Conservation (phyloP, 2,329 filamentous ascomycete species). For the Fusarium humuli region DNA sequence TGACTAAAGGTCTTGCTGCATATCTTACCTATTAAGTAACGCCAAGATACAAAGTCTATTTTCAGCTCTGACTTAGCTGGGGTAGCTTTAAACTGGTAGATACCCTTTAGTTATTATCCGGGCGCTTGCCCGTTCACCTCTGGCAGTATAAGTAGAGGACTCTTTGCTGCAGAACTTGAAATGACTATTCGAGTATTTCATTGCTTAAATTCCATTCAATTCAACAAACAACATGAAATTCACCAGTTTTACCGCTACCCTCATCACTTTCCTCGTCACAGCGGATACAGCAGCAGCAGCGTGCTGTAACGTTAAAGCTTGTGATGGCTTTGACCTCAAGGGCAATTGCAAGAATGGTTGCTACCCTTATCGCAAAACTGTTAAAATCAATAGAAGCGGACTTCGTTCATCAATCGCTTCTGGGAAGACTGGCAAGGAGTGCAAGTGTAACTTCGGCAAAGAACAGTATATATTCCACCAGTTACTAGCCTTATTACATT, state of each 20-base stretch:
- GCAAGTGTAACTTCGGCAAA: neutral
- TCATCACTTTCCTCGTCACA: neutral
- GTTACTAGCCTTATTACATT: too few relatives aligned
- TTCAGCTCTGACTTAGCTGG: too few relatives aligned
- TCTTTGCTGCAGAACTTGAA: neutral
- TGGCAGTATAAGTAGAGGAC: neutral
- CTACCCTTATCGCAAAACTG: neutral
- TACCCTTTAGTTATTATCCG: too few relatives aligned
- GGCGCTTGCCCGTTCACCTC: too few relatives aligned
- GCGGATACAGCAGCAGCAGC: neutral
- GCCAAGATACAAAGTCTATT: too few relatives aligned
- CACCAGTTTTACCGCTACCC: neutral
- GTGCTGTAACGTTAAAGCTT: neutral
- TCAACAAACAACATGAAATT: neutral
- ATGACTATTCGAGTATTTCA: neutral
- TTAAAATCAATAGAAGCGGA: neutral
- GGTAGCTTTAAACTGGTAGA: too few relatives aligned
- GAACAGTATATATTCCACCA: neutral
- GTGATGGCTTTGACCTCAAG: neutral
- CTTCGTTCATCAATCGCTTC: neutral
- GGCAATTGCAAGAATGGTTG: neutral
- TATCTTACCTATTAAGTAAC: too few relatives aligned
- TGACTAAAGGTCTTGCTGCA: too few relatives aligned
- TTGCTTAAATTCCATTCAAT: neutral
- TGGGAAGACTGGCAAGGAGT: neutral